These are phyloP conservation scores for Xylariaceae sp. DNA, from an alignment of 2,329 filamentous ascomycete species.

Conservation along the genomic window DNA sequence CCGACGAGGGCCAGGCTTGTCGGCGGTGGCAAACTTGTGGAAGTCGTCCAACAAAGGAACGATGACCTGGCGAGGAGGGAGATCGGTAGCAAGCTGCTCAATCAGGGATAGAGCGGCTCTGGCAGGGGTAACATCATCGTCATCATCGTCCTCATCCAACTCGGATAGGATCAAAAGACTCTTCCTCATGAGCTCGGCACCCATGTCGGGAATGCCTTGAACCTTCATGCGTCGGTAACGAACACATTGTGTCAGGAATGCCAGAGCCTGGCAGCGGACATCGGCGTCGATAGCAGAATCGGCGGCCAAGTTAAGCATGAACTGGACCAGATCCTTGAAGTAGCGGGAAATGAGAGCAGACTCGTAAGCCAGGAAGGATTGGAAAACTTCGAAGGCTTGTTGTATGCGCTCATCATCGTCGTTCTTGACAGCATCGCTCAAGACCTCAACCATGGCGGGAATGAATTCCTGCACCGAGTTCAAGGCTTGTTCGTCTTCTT, in stretches of 20 bases:
- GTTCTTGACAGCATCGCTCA: constrained; percentile 75
- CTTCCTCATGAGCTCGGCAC: constrained; percentile 80
- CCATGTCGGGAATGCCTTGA: constrained; percentile 78
- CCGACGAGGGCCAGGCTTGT: constrained; percentile 73
- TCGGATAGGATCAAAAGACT: constrained; percentile 86
- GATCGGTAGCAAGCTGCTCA: constrained; percentile 79
- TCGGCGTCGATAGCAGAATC: constrained; percentile 78
- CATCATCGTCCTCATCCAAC: constrained; percentile 71
- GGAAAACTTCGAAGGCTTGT: constrained; percentile 93
- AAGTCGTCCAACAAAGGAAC: constrained; percentile 86
- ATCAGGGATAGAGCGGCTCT: constrained; percentile 80
- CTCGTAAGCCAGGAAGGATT: constrained; percentile 87
- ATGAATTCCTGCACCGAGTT: constrained; percentile 73
- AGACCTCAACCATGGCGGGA: constrained; percentile 80
- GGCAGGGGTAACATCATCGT: constrained; percentile 81
- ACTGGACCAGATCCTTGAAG: constrained; percentile 83
- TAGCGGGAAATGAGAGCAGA: constrained; percentile 76
- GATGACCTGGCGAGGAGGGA: constrained; percentile 90
- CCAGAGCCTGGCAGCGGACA: constrained; percentile 80
- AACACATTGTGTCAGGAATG: constrained; percentile 89
- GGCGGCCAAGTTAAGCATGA: constrained; percentile 84
- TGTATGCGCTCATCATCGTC: constrained; percentile 83
- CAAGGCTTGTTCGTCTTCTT: constrained; percentile 72
- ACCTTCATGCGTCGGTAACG: constrained; percentile 94
- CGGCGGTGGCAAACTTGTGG: constrained; percentile 69